Evolutionary conservation across 192 early-diverging fungal species (phyloP).

Genomic region (Chytriomyces sp.): DNA sequence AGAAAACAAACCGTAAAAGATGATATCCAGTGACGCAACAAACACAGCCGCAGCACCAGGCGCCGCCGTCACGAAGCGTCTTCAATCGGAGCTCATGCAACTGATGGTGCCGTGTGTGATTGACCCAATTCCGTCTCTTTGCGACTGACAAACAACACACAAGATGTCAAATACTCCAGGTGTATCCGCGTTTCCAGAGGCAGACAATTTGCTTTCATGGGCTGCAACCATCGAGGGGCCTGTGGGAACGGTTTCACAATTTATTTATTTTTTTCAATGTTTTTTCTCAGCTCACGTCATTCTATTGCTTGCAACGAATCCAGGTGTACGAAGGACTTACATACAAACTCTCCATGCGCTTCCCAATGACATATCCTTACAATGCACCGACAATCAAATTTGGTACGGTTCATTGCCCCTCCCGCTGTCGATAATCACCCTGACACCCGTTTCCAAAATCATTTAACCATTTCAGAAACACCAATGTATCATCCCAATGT

Average conservation of each 20-base stretch:
- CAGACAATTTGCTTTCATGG: conserved; percentile 62
- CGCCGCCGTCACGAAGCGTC: conserved; percentile 33
- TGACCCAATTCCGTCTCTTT: neutral
- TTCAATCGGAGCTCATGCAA: conserved; percentile 45
- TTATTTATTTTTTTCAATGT: neutral
- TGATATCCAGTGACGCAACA: conserved; percentile 8
- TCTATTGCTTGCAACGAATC: neutral
- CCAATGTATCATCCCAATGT: conserved; percentile 60
- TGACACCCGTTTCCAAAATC: too few relatives aligned
- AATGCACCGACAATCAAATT: conserved; percentile 54
- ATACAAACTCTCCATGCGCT: conserved; percentile 59
- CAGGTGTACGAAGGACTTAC: conserved; percentile 52
- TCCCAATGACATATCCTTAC: conserved; percentile 60
- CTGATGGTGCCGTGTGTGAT: conserved; percentile 29
- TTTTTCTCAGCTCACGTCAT: neutral
- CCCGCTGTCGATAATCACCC: too few relatives aligned
- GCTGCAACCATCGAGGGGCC: conserved; percentile 57
- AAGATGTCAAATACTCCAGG: conserved; percentile 65
- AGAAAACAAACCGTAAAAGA: neutral
- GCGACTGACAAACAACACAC: neutral
- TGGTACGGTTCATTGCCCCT: neutral
- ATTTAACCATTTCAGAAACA: conserved; percentile 15
- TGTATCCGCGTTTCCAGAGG: conserved; percentile 72
- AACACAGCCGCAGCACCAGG: neutral
- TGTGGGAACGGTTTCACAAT: conserved; percentile 37